Evolutionary conservation across 306 rosid genomes (phyloP).

Genomic region (Ormosia emarginata): DNA sequence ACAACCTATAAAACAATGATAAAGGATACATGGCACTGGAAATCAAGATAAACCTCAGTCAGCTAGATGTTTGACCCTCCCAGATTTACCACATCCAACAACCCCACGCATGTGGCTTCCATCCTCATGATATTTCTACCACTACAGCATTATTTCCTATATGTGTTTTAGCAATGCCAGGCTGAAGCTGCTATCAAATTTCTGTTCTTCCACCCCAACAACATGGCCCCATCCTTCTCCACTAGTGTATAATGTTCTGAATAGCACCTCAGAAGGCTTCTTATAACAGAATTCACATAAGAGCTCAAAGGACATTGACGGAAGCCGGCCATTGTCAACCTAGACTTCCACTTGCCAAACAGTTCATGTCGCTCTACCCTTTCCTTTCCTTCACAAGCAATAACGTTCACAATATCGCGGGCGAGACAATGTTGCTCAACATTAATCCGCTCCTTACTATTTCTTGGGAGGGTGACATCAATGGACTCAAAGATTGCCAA

Average conservation of each 20-base stretch:
- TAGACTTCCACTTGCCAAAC: slow-evolving; percentile 88
- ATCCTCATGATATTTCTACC: slow-evolving; percentile 17
- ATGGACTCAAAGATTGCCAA: slow-evolving; percentile 90
- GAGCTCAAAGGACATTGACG: slow-evolving; percentile 74
- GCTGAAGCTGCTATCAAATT: slow-evolving; percentile 91
- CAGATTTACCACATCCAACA: neutral
- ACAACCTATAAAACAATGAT: slow-evolving; percentile 9
- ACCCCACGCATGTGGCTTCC: neutral
- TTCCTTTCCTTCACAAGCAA: slow-evolving; percentile 88
- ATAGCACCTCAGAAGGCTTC: slow-evolving; percentile 62
- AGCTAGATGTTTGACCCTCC: neutral
- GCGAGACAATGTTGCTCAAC: slow-evolving; percentile 95
- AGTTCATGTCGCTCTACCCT: slow-evolving; percentile 94
- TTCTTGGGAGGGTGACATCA: slow-evolving; percentile 65
- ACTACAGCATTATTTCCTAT: slow-evolving; percentile 20
- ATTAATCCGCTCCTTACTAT: slow-evolving; percentile 69
- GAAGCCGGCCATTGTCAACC: slow-evolving; percentile 95
- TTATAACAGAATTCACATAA: slow-evolving; percentile 74
- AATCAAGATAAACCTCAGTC: slow-evolving; percentile 9
- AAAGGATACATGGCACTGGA: slow-evolving; percentile 5
- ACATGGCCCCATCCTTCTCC: slow-evolving; percentile 92
- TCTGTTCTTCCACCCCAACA: slow-evolving; percentile 85
- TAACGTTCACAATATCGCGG: slow-evolving; percentile 73
- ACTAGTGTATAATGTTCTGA: slow-evolving; percentile 74
- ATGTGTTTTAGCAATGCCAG: slow-evolving; percentile 54